Evolutionary conservation across 2,329 filamentous ascomycete species (phyloP).

Genomic region (Aspergillus sp.): DNA sequence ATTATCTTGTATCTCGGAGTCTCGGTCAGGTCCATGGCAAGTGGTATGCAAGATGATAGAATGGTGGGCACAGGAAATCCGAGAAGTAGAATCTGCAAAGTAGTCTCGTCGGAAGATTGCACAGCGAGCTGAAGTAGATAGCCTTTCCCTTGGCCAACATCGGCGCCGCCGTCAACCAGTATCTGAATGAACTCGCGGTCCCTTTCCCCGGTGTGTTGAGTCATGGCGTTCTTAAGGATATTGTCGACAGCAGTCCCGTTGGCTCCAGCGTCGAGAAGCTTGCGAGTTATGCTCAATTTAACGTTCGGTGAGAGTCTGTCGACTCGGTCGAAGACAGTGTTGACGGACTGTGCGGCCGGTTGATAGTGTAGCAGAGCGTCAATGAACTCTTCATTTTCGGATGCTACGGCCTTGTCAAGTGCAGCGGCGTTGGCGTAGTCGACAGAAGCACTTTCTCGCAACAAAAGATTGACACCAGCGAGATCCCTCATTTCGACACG

Average conservation of each 20-base stretch:
- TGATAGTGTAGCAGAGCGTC: constrained; percentile 1
- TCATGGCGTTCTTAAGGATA: not conserved
- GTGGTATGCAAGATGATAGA: not conserved
- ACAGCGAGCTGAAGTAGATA: not conserved
- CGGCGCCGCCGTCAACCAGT: constrained; percentile 3
- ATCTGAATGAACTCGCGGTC: constrained; percentile 2
- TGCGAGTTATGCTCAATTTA: not conserved
- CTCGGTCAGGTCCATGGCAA: not conserved
- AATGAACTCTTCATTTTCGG: constrained; percentile 5
- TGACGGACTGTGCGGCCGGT: constrained; percentile 1
- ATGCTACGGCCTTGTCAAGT: constrained; percentile 1
- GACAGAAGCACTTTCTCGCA: constrained; percentile 4
- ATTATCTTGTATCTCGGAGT: constrained; percentile 2
- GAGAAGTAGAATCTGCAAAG: constrained; percentile 3
- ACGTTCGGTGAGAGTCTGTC: not conserved
- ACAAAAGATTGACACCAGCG: not conserved
- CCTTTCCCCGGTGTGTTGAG: not conserved
- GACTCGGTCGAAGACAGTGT: constrained; percentile 1
- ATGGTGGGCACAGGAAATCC: constrained; percentile 1
- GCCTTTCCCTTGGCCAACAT: constrained; percentile 4
- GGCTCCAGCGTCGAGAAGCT: constrained; percentile 5
- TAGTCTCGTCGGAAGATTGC: not conserved
- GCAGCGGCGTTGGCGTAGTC: constrained; percentile 4
- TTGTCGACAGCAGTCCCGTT: not conserved
- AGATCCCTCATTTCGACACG: constrained; percentile 2